Evolutionary conservation across 2,329 filamentous ascomycete species (phyloP).

Genomic region (Leptosphaerulina australis): DNA sequence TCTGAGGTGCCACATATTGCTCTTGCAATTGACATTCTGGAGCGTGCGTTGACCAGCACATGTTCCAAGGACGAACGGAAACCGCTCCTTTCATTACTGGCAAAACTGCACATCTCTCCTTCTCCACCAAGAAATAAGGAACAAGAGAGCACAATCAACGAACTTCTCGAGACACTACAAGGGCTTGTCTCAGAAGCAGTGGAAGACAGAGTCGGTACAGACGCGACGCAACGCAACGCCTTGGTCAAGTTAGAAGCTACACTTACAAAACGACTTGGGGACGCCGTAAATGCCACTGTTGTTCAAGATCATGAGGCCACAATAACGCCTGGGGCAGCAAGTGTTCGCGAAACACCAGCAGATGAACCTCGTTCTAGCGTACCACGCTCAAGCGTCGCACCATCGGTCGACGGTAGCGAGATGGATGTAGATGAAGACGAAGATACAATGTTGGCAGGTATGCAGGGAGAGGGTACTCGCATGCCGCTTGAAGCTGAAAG

Average conservation of each 20-base stretch:
- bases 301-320: slow-evolving; percentile 19
- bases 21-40: slow-evolving; percentile 77
- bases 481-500: slow-evolving; percentile 42
- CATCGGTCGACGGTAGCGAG: slow-evolving; percentile 20
- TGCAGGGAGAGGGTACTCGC: slow-evolving; percentile 45
- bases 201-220: slow-evolving; percentile 57
- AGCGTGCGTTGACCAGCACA: slow-evolving; percentile 70
- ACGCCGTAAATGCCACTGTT: slow-evolving; percentile 26
- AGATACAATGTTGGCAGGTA: slow-evolving; percentile 42
- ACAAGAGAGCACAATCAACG: slow-evolving; percentile 23
- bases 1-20: slow-evolving; percentile 81
- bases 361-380: slow-evolving; percentile 1
- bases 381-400: slow-evolving; percentile 8
- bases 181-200: slow-evolving; percentile 56
- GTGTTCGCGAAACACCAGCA: slow-evolving; percentile 5
- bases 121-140: slow-evolving; percentile 50
- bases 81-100: slow-evolving; percentile 65
- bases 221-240: slow-evolving; percentile 59
- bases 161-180: slow-evolving; percentile 45
- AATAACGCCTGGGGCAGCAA: slow-evolving; percentile 24
- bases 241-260: slow-evolving; percentile 60
- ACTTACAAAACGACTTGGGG: slow-evolving; percentile 60
- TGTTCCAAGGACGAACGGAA: slow-evolving; percentile 83
- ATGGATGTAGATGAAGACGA: slow-evolving; percentile 36
- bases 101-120: slow-evolving; percentile 79